A percentile compares a stretch with the other conserved stretches of the same genome.
These are phyloP conservation scores for Brassica incana DNA, from an alignment of 345 rosid species.

Conservation along the genomic window DNA sequence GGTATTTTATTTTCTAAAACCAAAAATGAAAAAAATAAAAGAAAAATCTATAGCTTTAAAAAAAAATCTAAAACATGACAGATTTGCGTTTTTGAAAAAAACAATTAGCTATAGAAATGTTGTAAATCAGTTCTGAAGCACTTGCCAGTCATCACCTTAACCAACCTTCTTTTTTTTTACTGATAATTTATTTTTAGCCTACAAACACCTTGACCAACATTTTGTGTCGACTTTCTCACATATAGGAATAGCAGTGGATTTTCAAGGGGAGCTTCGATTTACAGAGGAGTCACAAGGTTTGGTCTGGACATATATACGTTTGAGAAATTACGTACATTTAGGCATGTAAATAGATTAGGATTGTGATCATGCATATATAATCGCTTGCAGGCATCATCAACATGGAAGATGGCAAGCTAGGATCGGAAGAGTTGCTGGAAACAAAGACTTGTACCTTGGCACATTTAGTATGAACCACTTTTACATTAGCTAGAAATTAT, in stretches of 20 bases:
- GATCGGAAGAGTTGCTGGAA: conserved; percentile 92
- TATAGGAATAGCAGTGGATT: conserved; percentile 89
- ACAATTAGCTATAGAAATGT: no score
- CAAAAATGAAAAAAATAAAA: no score
- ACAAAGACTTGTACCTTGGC: conserved; percentile 93
- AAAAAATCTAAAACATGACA: no score
- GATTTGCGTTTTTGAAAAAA: no score
- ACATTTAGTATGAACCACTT: conserved; percentile 64
- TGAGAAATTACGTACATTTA: background rate
- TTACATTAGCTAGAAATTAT: background rate
- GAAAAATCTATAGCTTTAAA: no score
- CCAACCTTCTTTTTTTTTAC: background rate
- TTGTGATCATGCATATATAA: background rate
- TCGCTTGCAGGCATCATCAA: conserved; percentile 68
- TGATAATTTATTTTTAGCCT: no score
- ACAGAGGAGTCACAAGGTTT: conserved; percentile 93
- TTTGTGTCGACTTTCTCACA: background rate
- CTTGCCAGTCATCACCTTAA: no score
- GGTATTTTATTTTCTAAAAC: no score
- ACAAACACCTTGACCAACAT: background rate
- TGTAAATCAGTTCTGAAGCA: no score
- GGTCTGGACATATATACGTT: background rate
- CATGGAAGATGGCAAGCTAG: conserved; percentile 97
- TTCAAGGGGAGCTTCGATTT: conserved; percentile 88
- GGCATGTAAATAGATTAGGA: background rate